Percentiles rank a stretch among this genome's conserved stretches.
Evolutionary conservation across 1,284 basidiomycete species (phyloP).

Genomic region (Tetrapyrgos nigripes): DNA sequence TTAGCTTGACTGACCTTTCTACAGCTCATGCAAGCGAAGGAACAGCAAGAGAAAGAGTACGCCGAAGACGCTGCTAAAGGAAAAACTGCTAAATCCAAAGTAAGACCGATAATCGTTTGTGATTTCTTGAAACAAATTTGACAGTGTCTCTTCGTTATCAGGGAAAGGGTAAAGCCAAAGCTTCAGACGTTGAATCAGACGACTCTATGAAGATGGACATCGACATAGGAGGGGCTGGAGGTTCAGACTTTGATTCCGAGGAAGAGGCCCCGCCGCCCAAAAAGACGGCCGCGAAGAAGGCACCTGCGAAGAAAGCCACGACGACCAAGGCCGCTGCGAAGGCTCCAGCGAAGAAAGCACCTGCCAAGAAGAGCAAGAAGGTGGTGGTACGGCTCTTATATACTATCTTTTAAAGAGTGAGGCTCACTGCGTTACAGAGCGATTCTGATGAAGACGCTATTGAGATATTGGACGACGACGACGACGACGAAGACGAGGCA

Average conservation of each 20-base stretch:
- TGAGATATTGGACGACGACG: slow-evolving; percentile 58
- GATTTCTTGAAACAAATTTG: slow-evolving; percentile 1
- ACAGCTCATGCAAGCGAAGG: slow-evolving; percentile 71
- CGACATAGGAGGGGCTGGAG: slow-evolving; percentile 47
- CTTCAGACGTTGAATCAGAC: slow-evolving; percentile 61
- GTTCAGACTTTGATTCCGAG: slow-evolving; percentile 55
- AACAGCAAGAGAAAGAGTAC: slow-evolving; percentile 70
- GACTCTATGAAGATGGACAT: slow-evolving; percentile 85
- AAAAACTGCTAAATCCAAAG: slow-evolving; percentile 48
- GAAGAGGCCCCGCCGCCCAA: slow-evolving; percentile 47
- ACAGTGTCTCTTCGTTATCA: slow-evolving; percentile 41
- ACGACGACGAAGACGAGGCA: slow-evolving; percentile 58
- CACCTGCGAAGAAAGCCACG: slow-evolving; percentile 51
- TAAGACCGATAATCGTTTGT: slow-evolving; percentile 23
- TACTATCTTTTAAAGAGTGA: slow-evolving; percentile 1
- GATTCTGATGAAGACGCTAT: slow-evolving; percentile 63
- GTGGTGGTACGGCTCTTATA: slow-evolving; percentile 41
- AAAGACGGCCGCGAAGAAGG: slow-evolving; percentile 51
- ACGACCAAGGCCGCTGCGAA: slow-evolving; percentile 36
- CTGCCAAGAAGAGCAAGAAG: slow-evolving; percentile 56
- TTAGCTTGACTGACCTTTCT: not conserved
- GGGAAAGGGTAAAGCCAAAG: slow-evolving; percentile 55
- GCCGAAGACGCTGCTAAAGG: slow-evolving; percentile 46
- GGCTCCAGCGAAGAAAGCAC: slow-evolving; percentile 22
- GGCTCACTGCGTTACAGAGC: slow-evolving; percentile 34